Evolutionary conservation across 345 rosid species (phyloP).

Genomic region (Populus pruinosa): DNA sequence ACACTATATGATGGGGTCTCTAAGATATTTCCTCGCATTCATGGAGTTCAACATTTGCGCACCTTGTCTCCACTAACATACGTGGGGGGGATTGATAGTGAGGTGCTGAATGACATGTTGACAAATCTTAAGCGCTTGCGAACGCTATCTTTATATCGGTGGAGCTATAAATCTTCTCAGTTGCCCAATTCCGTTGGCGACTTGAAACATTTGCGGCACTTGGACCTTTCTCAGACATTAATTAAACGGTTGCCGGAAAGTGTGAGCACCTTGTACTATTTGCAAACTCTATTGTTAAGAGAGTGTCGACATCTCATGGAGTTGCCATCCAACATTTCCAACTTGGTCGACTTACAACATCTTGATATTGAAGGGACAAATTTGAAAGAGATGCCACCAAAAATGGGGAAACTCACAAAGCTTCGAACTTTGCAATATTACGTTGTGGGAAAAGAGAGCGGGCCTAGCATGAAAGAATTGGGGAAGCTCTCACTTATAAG

Average conservation of each 20-base stretch:
- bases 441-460: background rate
- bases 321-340: background rate
- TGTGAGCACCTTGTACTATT: background rate
- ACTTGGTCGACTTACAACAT: background rate
- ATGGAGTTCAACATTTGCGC: background rate
- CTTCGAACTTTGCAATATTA: background rate
- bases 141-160: background rate
- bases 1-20: background rate
- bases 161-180: background rate
- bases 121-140: background rate
- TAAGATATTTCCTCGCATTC: background rate
- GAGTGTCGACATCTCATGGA: background rate
- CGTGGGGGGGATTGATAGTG: background rate
- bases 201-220: constrained; percentile 1
- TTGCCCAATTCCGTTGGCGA: constrained; percentile 7
- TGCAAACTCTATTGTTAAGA: background rate
- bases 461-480: background rate
- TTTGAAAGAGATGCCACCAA: background rate
- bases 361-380: background rate
- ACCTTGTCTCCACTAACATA: background rate
- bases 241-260: constrained; percentile 1
- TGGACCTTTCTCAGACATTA: background rate
- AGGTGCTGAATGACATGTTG: background rate
- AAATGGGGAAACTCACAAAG: constrained; percentile 1
- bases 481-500: background rate